Conservation (phyloP, 140 eudicot genomes). For the Flaveria floridana region DNA sequence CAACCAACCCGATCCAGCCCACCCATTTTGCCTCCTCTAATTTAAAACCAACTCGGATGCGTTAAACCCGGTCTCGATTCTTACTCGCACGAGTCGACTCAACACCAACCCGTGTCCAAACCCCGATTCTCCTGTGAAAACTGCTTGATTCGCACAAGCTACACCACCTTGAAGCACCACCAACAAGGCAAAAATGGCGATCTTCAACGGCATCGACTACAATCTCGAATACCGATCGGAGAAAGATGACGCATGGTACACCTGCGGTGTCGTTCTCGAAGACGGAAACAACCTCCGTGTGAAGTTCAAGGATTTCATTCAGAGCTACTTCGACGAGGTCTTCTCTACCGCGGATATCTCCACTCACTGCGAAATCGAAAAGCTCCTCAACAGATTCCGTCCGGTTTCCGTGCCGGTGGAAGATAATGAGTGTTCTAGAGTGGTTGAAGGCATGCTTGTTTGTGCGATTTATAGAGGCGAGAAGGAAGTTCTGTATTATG, state of each 20-base stretch:
- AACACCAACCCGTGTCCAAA: no score
- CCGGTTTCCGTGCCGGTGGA: slow-evolving; percentile 45
- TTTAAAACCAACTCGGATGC: no score
- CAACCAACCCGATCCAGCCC: no score
- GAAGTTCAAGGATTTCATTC: slow-evolving; percentile 32
- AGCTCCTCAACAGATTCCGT: slow-evolving; percentile 44
- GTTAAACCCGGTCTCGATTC: no score
- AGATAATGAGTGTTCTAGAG: slow-evolving; percentile 45
- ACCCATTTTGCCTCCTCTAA: no score
- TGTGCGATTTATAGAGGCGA: slow-evolving; percentile 42
- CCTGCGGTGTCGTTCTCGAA: slow-evolving; percentile 33
- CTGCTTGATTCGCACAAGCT: slow-evolving; percentile 4
- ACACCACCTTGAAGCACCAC: not conserved
- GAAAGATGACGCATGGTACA: slow-evolving; percentile 71
- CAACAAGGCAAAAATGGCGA: slow-evolving; percentile 32
- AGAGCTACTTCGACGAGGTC: slow-evolving; percentile 17
- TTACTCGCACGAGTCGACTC: no score
- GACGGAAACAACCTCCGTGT: slow-evolving; percentile 40
- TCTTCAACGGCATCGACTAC: slow-evolving; percentile 27
- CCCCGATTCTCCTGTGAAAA: not conserved
- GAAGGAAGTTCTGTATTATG: slow-evolving; percentile 49
- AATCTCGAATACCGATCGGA: slow-evolving; percentile 47
- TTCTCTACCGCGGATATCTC: slow-evolving; percentile 36
- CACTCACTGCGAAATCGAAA: slow-evolving; percentile 30
- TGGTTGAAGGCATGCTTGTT: slow-evolving; percentile 39